Base-by-base conservation (phyloP, 2,329 filamentous ascomycete species). In the Verticillium tricorpus region DNA sequence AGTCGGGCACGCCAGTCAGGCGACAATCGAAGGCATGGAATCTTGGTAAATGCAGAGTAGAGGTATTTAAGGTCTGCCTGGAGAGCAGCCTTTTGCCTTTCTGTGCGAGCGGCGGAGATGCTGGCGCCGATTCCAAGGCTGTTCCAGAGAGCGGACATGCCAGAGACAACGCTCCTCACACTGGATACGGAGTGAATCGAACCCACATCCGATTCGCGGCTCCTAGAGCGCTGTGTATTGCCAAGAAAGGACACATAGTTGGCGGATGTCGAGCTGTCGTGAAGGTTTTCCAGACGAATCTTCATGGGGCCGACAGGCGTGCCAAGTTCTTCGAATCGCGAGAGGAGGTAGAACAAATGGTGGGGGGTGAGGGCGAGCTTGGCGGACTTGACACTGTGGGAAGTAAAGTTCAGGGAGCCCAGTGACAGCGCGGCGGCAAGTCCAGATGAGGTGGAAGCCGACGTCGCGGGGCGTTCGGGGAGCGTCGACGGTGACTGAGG, bases 1-100 rank as follows among this genome's bases (percentile, higher is more conserved):
- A 97, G 81, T 60, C 90, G 89, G 57, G 94, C 93, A 67, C 92
- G 91, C 80, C 93, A 93, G 75, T 99, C 95, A n/a, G 93, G 93
- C 32, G 93, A 89, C 61, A 99, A 82, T 66, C 90, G 88, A 65
- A 99, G 81, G 71, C 92, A 97, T 0, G 95, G 95, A 54, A 99
- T 96, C 78, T 98, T 99, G 71, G 95, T 99, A 73, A 98, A 99
- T 62, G 95, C 92, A 52, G 95, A 98, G 78, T 97, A 99, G 37
- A 99, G 82, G 74, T 99, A 98, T 75, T 94, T 97, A 68, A 97
- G 80, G 73, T 99, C 95, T 62, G 90, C 87, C 72, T 95, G 88
- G 61, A 95, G 78, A 55, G 92, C 90, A 62, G 89, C 89, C 76
- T 96, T 96, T 74, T 95, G 92, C 72, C 92, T 93, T 76, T 97